Evolutionary conservation across 768 basidiomycete species (phyloP).

Genomic region (Russula sp.): DNA sequence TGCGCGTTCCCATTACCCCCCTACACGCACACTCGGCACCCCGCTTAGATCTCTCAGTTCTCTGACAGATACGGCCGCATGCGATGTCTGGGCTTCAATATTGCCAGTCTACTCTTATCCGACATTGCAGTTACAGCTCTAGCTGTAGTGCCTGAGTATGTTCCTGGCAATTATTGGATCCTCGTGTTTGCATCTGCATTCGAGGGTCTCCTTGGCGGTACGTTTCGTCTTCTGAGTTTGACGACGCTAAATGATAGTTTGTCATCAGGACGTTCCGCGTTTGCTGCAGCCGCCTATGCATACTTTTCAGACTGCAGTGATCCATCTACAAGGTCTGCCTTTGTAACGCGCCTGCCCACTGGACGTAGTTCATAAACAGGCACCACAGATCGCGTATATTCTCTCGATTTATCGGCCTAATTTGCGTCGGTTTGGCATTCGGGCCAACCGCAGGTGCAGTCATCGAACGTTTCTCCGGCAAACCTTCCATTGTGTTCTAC

Average conservation of each 20-base stretch:
- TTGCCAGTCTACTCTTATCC: constrained; percentile 51
- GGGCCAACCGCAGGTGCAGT: constrained; percentile 70
- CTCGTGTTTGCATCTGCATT: constrained; percentile 55
- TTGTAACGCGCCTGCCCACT: neutral
- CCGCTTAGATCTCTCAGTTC: constrained; percentile 34
- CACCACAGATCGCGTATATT: constrained; percentile 50
- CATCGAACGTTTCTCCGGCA: constrained; percentile 49
- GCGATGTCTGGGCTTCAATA: constrained; percentile 50
- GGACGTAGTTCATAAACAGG: neutral
- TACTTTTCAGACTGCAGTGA: constrained; percentile 65
- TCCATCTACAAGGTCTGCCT: constrained; percentile 30
- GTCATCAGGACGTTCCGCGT: constrained; percentile 38
- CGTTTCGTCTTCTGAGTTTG: constrained; percentile 21
- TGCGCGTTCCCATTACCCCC: constrained; percentile 32
- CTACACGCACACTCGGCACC: neutral
- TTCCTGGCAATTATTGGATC: constrained; percentile 83
- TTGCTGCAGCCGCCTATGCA: constrained; percentile 47
- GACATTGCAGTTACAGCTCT: constrained; percentile 67
- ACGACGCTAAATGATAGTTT: neutral
- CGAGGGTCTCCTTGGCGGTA: constrained; percentile 70
- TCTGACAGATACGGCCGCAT: constrained; percentile 76
- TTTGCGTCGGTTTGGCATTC: constrained; percentile 67
- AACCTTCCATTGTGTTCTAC: constrained; percentile 65
- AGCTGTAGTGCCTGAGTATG: constrained; percentile 42
- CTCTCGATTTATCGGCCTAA: constrained; percentile 56